These are phyloP conservation scores for Cyclotella cryptica DNA, from an alignment of 108 stramenopile species.

Conservation along the genomic window DNA sequence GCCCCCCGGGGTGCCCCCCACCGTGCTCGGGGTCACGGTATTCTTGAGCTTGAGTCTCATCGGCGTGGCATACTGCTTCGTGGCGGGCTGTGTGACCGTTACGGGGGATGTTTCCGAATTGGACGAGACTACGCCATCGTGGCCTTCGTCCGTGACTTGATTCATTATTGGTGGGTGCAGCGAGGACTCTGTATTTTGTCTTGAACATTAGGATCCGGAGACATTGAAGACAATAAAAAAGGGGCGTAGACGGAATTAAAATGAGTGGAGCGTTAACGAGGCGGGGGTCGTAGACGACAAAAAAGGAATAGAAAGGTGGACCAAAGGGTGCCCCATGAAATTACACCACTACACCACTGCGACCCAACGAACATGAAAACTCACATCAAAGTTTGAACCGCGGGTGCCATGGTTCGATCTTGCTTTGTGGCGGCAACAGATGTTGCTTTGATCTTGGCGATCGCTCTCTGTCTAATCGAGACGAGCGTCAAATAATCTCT, in stretches of 20 bases:
- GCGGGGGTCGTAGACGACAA: no score
- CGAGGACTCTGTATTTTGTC: background rate
- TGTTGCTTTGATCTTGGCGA: background rate
- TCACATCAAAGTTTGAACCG: constrained; percentile 22
- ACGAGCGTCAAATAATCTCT: background rate
- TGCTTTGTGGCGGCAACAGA: background rate
- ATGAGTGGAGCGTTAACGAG: no score
- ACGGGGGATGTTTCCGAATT: constrained; percentile 16
- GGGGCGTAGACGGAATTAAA: no score
- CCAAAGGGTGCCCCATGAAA: no score
- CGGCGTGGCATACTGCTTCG: constrained; percentile 36
- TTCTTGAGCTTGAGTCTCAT: constrained; percentile 26
- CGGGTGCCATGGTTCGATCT: background rate
- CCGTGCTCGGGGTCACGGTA: constrained; percentile 39
- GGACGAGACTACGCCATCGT: constrained; percentile 20
- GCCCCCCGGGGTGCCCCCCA: constrained; percentile 13
- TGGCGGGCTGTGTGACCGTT: background rate
- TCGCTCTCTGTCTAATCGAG: background rate
- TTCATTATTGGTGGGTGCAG: background rate
- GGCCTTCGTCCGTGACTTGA: background rate
- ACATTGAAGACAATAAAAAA: no score
- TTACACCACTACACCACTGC: no score
- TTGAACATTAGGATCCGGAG: no score
- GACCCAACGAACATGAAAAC: background rate
- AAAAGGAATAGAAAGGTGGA: no score